Conservation (phyloP, 495 filamentous ascomycete genomes). For the Chaetomium cochliodes region DNA sequence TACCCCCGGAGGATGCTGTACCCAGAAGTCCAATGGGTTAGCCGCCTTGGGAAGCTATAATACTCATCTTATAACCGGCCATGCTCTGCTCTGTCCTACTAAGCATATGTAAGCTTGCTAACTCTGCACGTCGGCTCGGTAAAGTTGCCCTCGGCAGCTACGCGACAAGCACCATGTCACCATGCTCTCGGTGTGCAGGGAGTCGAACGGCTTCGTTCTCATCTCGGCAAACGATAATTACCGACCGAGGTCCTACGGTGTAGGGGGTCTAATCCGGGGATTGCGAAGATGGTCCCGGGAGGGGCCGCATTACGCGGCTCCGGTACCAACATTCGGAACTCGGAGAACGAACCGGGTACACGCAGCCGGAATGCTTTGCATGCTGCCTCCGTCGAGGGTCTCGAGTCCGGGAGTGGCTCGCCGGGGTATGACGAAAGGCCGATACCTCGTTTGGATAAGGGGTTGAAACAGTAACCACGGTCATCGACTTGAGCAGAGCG, state of each 20-base stretch:
- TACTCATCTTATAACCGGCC: not conserved
- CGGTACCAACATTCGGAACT: not conserved
- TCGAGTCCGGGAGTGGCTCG: too few relatives aligned
- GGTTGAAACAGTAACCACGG: not conserved
- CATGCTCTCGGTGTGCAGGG: not conserved
- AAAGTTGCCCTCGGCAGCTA: not conserved
- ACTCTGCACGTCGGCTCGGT: not conserved
- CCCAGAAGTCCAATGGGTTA: not conserved
- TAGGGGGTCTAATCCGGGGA: not conserved
- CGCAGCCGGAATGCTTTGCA: not conserved
- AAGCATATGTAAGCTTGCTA: not conserved
- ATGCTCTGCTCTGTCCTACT: not conserved
- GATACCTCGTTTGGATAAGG: too few relatives aligned
- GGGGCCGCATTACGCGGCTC: not conserved
- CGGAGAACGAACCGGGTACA: not conserved
- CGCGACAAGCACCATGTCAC: slow-evolving; percentile 8
- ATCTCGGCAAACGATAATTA: not conserved
- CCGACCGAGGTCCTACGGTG: not conserved
- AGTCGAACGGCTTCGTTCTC: not conserved
- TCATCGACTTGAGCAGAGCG: not conserved
- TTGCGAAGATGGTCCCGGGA: not conserved
- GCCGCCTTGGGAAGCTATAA: not conserved
- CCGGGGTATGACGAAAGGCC: too few relatives aligned
- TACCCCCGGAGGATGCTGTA: not conserved
- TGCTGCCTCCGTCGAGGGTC: too few relatives aligned